Evolutionary conservation across 805 yeast genomes (phyloP).

Genomic region (Candida dajiaensis): DNA sequence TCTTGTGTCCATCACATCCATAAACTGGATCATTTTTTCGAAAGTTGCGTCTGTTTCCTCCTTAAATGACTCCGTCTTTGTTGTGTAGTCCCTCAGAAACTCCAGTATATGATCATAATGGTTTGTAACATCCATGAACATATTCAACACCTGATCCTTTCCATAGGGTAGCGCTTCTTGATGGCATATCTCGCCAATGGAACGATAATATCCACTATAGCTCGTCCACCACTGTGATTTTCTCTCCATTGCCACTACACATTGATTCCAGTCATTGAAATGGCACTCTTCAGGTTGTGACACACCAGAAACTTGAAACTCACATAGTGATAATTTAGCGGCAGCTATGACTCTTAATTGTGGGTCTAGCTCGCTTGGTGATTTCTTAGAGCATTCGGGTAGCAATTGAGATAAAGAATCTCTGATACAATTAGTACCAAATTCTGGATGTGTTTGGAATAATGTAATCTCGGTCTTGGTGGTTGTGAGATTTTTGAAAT

Average conservation of each 20-base stretch:
- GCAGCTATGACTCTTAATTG: slow-evolving; percentile 35
- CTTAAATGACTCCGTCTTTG: slow-evolving; percentile 14
- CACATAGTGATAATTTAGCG: slow-evolving; percentile 46
- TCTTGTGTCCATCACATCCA: slow-evolving; percentile 9
- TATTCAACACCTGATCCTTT: slow-evolving; percentile 41
- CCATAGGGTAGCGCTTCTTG: slow-evolving; percentile 47
- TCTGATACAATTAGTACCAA: slow-evolving; percentile 27
- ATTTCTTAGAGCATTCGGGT: slow-evolving; percentile 34
- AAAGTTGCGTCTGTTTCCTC: slow-evolving; percentile 11
- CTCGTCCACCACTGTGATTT: slow-evolving; percentile 69
- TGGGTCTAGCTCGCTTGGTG: slow-evolving; percentile 33
- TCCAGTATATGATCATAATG: slow-evolving; percentile 20
- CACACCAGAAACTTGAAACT: slow-evolving; percentile 42
- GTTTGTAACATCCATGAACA: slow-evolving; percentile 43
- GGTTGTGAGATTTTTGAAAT: neutral
- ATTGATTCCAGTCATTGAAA: slow-evolving; percentile 23
- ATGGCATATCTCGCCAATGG: slow-evolving; percentile 45
- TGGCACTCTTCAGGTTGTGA: slow-evolving; percentile 25
- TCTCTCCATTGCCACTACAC: slow-evolving; percentile 36
- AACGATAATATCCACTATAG: slow-evolving; percentile 58
- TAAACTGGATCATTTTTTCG: slow-evolving; percentile 5
- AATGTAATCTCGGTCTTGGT: neutral
- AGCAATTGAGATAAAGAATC: slow-evolving; percentile 35
- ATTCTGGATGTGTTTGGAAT: neutral
- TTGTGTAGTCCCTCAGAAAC: slow-evolving; percentile 15